Percentiles rank a stretch among this genome's conserved stretches.
These are phyloP conservation scores for Xylariaceae sp. DNA, from an alignment of 2,329 filamentous ascomycete genomes.

Conservation along the genomic window DNA sequence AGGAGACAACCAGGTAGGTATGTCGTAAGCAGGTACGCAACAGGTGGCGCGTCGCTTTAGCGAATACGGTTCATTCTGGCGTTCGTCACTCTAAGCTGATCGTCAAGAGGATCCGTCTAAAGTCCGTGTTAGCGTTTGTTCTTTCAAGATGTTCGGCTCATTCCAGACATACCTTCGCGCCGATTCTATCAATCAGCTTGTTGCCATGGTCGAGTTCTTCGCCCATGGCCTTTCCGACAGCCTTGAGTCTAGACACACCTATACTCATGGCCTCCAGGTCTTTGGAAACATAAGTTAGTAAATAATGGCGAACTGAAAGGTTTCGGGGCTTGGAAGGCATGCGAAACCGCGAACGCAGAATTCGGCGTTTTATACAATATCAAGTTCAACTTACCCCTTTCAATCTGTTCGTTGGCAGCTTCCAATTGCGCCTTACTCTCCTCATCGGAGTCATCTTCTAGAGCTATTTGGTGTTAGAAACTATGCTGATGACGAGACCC, in stretches of 20 bases:
- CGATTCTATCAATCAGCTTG: constrained; percentile 67
- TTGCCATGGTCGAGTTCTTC: constrained; percentile 74
- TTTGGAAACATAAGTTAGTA: constrained; percentile 9
- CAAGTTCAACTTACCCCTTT: constrained; percentile 34
- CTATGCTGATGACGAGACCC: neutral
- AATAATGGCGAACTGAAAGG: neutral
- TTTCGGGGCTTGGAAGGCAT: neutral
- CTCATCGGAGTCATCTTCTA: constrained; percentile 27
- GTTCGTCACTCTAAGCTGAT: constrained; percentile 27
- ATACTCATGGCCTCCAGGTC: constrained; percentile 17
- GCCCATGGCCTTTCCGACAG: constrained; percentile 65
- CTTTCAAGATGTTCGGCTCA: neutral
- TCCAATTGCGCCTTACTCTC: constrained; percentile 51
- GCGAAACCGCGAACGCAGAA: neutral
- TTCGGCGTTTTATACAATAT: neutral
- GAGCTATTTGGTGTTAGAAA: constrained; percentile 9
- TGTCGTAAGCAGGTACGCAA: neutral
- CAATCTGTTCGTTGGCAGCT: constrained; percentile 55
- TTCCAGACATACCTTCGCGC: constrained; percentile 57
- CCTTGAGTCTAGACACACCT: constrained; percentile 18
- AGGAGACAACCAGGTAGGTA: neutral
- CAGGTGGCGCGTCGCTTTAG: constrained; percentile 1
- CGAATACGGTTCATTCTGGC: constrained; percentile 24
- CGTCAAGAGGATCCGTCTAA: constrained; percentile 70
- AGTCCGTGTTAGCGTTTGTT: constrained; percentile 9